phyloP scores from a whole-genome alignment of 148 eudicot genomes.

The Tetragonia tetragonoides region DNA sequence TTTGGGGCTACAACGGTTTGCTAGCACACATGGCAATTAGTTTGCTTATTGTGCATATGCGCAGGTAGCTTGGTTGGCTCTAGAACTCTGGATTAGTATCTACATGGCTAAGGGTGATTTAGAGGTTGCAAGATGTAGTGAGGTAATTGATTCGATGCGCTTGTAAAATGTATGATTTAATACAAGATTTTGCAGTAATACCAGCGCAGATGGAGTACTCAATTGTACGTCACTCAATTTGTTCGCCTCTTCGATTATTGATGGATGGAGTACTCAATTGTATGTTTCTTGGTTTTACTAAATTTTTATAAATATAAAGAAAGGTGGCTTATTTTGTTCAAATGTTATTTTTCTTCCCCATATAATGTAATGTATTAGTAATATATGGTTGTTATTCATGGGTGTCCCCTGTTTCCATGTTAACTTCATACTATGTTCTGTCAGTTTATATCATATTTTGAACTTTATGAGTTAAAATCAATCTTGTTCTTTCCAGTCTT shows the following conservation, averaged over 20 bases:
- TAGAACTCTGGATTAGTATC: neutral
- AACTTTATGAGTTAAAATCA: no score
- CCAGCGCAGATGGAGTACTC: neutral
- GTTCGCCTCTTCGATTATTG: neutral
- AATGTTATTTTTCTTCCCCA: no score
- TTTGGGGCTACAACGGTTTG: neutral
- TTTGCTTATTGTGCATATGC: constrained; percentile 1
- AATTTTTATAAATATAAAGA: no score
- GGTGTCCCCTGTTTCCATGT: no score
- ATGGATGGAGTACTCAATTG: neutral
- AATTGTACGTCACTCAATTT: neutral
- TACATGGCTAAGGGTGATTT: neutral
- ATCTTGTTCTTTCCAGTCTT: no score
- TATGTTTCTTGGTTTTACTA: no score
- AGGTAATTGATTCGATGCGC: neutral
- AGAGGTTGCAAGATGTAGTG: neutral
- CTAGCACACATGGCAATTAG: constrained; percentile 14
- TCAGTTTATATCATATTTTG: no score
- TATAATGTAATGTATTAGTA: no score
- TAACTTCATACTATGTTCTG: no score
- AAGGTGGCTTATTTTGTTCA: no score
- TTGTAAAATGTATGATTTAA: neutral
- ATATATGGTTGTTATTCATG: no score
- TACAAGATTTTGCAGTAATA: neutral
- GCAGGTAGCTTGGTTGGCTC: neutral